Conservation (phyloP, 2,329 filamentous ascomycete genomes). For the Fusarium sp. region DNA sequence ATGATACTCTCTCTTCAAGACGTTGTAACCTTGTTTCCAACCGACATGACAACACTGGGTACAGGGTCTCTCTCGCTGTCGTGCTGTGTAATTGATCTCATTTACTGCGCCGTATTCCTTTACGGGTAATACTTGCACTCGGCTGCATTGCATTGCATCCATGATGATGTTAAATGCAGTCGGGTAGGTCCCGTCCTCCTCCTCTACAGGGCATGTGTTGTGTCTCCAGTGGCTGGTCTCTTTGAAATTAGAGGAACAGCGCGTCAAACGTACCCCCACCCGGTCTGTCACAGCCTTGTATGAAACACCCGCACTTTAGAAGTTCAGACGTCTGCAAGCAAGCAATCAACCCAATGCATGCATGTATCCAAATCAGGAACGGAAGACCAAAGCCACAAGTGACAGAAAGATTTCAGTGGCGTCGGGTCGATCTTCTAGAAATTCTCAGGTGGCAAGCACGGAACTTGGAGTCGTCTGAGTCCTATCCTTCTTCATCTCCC, state of each 20-base stretch:
- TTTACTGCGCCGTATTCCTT: conserved; percentile 25
- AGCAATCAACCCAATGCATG: conserved; percentile 2
- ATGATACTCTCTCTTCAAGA: conserved; percentile 9
- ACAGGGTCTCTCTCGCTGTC: conserved; percentile 1
- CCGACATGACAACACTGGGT: neutral
- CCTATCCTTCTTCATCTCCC: conserved; percentile 30
- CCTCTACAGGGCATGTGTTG: conserved; percentile 12
- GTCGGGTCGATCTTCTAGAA: conserved; percentile 33
- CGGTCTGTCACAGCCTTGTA: conserved; percentile 19
- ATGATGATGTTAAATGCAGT: neutral
- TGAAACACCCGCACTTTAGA: conserved; percentile 27
- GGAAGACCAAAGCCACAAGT: conserved; percentile 2
- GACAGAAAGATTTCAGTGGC: conserved; percentile 7
- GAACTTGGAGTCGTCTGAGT: neutral
- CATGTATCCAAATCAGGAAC: conserved; percentile 19
- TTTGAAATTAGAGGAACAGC: conserved; percentile 40
- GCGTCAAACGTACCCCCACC: conserved; percentile 32
- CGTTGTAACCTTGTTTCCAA: conserved; percentile 2
- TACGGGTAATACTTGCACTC: conserved; percentile 8
- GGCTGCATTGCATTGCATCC: neutral
- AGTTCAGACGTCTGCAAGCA: conserved; percentile 20
- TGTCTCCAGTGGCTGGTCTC: conserved; percentile 10
- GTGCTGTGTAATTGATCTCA: conserved; percentile 8
- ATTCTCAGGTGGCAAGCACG: conserved; percentile 20
- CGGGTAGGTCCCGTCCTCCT: neutral